phyloP scores from a whole-genome alignment of 2,329 filamentous ascomycete species.

The Sordariomycetes sp. region DNA sequence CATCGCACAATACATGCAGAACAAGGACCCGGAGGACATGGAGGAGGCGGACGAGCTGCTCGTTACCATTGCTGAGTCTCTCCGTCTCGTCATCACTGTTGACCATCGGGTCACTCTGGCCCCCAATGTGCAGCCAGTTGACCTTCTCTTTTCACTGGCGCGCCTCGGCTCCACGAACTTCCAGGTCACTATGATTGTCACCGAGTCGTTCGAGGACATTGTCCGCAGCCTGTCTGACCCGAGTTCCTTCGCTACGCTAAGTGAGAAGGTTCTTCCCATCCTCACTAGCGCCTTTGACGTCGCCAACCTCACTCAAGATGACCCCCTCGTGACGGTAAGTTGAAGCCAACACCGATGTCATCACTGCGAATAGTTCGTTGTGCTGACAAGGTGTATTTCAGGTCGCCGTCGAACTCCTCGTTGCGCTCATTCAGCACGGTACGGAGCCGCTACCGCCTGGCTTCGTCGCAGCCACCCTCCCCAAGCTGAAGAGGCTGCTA shows the following conservation, averaged over 20 bases:
- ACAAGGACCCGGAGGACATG: constrained; percentile 70
- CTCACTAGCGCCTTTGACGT: constrained; percentile 84
- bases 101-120: constrained; percentile 64
- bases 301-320: constrained; percentile 71
- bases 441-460: constrained; percentile 75
- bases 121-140: constrained; percentile 59
- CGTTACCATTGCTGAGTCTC: constrained; percentile 75
- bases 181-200: constrained; percentile 77
- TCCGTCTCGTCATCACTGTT: constrained; percentile 71
- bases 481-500: constrained; percentile 72
- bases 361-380: not conserved
- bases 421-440: constrained; percentile 69
- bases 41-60: constrained; percentile 86
- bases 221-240: constrained; percentile 53
- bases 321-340: constrained; percentile 62
- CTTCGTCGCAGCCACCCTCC: constrained; percentile 74
- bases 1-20: constrained; percentile 60
- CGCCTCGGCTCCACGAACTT: constrained; percentile 84
- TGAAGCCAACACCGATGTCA: not conserved
- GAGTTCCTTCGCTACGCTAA: constrained; percentile 64
- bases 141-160: constrained; percentile 77
- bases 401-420: constrained; percentile 74
- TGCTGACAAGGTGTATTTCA: constrained; percentile 11
- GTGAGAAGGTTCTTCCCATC: constrained; percentile 74
- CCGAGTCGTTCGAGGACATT: constrained; percentile 84